A percentile compares a stretch with the other conserved stretches of the same genome.
These are phyloP conservation scores for Kewa caespitosa DNA, from an alignment of 179 eudicot genomes.

Conservation along the genomic window DNA sequence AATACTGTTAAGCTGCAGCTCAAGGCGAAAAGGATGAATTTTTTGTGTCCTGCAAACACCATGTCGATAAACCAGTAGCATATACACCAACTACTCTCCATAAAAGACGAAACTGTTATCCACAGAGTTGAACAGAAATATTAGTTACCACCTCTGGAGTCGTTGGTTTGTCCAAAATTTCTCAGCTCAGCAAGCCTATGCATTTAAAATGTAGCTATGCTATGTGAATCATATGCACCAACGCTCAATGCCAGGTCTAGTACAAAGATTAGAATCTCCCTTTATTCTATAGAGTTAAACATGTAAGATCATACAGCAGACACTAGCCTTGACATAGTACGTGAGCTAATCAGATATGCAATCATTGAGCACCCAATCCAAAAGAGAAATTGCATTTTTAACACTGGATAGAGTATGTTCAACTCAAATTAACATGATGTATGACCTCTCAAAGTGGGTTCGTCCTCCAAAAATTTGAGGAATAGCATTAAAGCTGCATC, in stretches of 20 bases:
- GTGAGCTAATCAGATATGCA: not conserved
- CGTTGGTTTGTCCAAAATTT: not conserved
- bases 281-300: not conserved
- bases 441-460: slow-evolving; percentile 80
- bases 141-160: not conserved
- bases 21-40: not conserved
- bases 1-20: not conserved
- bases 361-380: not conserved
- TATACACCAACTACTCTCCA: not conserved
- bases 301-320: not conserved
- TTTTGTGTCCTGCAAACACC: not conserved
- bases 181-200: not conserved
- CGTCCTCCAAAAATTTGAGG: slow-evolving; percentile 67
- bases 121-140: not conserved
- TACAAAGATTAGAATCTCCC: not conserved
- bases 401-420: not conserved
- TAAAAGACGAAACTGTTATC: not conserved
- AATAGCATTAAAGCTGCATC: slow-evolving; percentile 74
- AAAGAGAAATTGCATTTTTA: not conserved
- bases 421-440: not conserved
- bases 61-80: not conserved
- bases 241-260: not conserved
- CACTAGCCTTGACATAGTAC: not conserved
- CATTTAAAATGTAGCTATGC: not conserved
- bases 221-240: slow-evolving; percentile 5